Evolutionary conservation across 2,329 filamentous ascomycete species (phyloP).

Genomic region (Beauveria sp.): DNA sequence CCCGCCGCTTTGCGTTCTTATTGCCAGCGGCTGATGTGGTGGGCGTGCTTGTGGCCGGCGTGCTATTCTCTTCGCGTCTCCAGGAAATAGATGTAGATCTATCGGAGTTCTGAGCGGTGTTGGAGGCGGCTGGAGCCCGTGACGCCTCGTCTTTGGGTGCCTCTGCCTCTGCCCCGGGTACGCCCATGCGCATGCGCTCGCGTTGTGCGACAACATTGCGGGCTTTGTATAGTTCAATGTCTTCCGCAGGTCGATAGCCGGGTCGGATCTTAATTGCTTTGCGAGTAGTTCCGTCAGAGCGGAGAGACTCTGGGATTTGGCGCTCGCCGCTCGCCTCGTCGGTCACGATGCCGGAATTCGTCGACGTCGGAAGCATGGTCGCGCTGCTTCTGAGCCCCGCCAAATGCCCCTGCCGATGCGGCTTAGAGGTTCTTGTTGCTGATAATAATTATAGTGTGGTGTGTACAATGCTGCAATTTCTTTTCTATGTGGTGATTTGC

Average conservation of each 20-base stretch:
- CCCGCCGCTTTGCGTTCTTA: conserved; percentile 77
- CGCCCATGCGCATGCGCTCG: conserved; percentile 53
- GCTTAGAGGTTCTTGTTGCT: background rate
- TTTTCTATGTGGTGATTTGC: background rate
- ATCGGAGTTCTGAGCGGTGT: background rate
- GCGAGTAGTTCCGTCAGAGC: conserved; percentile 83
- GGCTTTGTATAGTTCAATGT: conserved; percentile 94
- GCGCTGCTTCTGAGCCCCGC: conserved; percentile 3
- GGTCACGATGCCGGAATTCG: conserved; percentile 68
- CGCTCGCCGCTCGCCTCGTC: conserved; percentile 70
- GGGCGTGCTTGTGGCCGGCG: background rate
- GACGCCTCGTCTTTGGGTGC: conserved; percentile 40
- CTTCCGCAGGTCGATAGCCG: conserved; percentile 88
- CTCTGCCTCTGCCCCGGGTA: conserved; percentile 67
- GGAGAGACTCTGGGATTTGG: conserved; percentile 79
- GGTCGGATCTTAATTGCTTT: conserved; percentile 92
- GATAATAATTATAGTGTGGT: background rate
- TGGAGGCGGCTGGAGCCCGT: conserved; percentile 26
- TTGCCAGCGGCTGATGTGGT: conserved; percentile 43
- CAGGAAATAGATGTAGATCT: background rate
- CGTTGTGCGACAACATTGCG: conserved; percentile 79
- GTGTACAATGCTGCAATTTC: background rate
- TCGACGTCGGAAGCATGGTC: conserved; percentile 41
- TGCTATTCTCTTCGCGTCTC: background rate
- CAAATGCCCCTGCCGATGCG: background rate